Base-by-base conservation (phyloP, 1,139 yeast species). In the Zygotorulaspora mrakii region DNA sequence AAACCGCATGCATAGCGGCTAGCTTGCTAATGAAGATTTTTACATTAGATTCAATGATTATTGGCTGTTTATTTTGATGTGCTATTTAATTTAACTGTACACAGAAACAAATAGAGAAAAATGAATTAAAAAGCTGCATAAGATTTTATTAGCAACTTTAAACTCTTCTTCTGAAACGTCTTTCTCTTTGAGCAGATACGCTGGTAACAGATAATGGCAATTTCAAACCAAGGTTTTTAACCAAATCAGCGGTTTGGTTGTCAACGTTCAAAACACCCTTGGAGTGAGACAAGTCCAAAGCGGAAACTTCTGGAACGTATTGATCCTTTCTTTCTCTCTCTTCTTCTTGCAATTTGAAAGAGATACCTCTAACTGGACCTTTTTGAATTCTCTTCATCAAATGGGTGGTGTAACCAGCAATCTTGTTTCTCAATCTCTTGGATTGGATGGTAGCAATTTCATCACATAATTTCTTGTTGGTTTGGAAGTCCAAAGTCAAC, bases 291-390 rank as follows among this genome's bases (percentile, higher is more conserved):
- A 89, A 84, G 79, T 89, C 97, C 73, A 94, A 86, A 72, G 98
- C 99, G 71, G 98, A 94, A 69, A 89, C 95, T 73, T 89, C 97
- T 76, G 99, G 99, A 68, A 94, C 98, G 77, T 89, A 94, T 80
- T 94, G 98, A 76, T 94, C 99, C 79, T 94, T 91, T 81, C 98
- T 86, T 79, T 94, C 99, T 83, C 98, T 91, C 82, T 94, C 99
- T 79, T 91, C 99, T 79, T 91, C 99, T 82, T 91, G 99, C 70
- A 91, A 87, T 78, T 94, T 94, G 96, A 91, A 91, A 67, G 98
- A 91, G 65, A 91, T 94, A 80, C 99, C 99, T 83, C 97, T 89
- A 66, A 91, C 99, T 79, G 99, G 98, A 70, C 99, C 99, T 82
- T 91, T 91, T 78, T 94, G 98, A 70, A 91, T 91, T 81, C 99